Conservation (phyloP, 768 basidiomycete species). For the Termitomyces heimii region DNA sequence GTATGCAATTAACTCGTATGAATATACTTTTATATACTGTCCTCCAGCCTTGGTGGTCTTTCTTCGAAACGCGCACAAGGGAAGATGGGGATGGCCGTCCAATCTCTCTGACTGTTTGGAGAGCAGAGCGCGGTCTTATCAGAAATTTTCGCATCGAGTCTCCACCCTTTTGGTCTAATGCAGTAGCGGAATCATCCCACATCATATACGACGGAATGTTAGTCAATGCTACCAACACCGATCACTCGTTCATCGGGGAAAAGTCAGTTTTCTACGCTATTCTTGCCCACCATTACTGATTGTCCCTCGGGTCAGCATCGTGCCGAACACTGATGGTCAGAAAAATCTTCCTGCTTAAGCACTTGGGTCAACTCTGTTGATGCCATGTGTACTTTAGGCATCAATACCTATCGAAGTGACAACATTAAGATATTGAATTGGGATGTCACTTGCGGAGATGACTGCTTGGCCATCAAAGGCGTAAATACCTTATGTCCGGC, state of each 20-base stretch:
- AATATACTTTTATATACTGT: neutral
- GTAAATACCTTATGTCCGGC: conserved; percentile 25
- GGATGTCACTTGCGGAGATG: conserved; percentile 60
- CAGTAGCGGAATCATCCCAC: conserved; percentile 42
- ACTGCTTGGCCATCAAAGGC: conserved; percentile 61
- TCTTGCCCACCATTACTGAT: neutral
- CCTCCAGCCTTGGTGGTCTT: conserved; percentile 48
- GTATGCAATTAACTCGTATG: conserved; percentile 15
- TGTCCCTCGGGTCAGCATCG: conserved; percentile 27
- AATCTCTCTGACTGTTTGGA: conserved; percentile 45
- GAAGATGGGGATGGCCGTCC: conserved; percentile 55
- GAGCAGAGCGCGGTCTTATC: conserved; percentile 35
- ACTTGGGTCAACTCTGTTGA: neutral
- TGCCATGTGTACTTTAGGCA: conserved; percentile 25
- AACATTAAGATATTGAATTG: conserved; percentile 43
- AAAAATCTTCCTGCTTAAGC: neutral
- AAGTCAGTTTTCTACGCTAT: conserved; percentile 30
- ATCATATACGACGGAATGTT: conserved; percentile 52
- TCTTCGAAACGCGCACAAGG: conserved; percentile 38
- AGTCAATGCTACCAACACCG: conserved; percentile 51
- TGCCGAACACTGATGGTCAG: conserved; percentile 56
- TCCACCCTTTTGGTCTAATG: conserved; percentile 59
- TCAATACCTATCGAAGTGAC: conserved; percentile 50
- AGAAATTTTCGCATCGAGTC: conserved; percentile 44
- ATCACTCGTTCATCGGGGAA: conserved; percentile 41